phyloP scores from a whole-genome alignment of 345 rosid genomes.

The Populus nigra region DNA sequence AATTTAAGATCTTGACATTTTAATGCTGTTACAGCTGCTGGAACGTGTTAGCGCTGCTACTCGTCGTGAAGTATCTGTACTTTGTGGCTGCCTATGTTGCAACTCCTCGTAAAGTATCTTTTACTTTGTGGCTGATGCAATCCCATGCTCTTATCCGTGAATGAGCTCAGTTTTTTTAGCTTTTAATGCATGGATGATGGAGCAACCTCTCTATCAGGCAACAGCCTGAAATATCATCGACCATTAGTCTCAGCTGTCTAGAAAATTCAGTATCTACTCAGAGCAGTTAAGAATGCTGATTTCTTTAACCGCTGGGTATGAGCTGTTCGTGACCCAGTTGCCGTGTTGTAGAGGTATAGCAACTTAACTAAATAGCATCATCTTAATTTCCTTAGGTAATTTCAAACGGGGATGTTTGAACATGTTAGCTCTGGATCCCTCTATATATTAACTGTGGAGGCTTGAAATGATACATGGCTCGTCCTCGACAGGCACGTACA shows the following conservation, averaged over 20 bases:
- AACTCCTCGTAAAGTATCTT: not conserved
- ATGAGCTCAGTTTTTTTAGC: slow-evolving; percentile 16
- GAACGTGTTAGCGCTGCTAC: not conserved
- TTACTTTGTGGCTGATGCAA: not conserved
- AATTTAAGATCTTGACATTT: not conserved
- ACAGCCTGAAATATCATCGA: not conserved
- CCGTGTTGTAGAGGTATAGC: slow-evolving; percentile 21
- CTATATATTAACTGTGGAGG: not conserved
- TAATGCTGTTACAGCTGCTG: not conserved
- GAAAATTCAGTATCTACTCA: not conserved
- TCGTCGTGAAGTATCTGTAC: not conserved
- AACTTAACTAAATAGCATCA: slow-evolving; percentile 7
- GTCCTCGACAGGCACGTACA: slow-evolving; percentile 5
- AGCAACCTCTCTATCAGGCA: too few relatives aligned
- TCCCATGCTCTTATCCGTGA: slow-evolving; percentile 1
- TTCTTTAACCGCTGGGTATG: not conserved
- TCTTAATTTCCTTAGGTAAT: not conserved
- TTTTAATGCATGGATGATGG: slow-evolving; percentile 11
- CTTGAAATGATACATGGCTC: not conserved
- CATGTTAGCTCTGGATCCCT: slow-evolving; percentile 6
- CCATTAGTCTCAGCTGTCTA: not conserved
- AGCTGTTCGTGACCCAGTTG: slow-evolving; percentile 10
- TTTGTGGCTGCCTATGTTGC: not conserved
- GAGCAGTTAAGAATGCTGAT: not conserved
- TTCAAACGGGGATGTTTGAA: not conserved